Evolutionary conservation across 202 grass and related monocot species (phyloP), one percentile per base, ranked within the genome.

Genomic region (Schoenoplectus triqueter): DNA sequence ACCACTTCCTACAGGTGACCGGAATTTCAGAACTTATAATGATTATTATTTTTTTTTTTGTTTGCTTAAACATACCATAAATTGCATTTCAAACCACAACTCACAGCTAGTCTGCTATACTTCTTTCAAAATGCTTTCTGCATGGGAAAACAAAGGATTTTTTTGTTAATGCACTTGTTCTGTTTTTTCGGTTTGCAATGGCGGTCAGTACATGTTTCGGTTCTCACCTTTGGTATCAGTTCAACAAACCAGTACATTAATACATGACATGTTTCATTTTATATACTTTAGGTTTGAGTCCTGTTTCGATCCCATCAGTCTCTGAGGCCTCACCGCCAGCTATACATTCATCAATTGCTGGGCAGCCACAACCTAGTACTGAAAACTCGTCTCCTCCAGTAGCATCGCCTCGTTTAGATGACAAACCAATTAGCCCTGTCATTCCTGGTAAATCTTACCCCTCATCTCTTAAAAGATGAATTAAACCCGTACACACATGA

Each of bases 1-100:
- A 63, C 65, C 71, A 82, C 64, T 87, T 88, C 89, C 93, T 85
- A 66, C 78, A 87, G 90, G 90, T 95, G 78, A 20, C 42, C 69
- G 45, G 80, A 78, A 87, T 64, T 74, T 92, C 45, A 20, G 9
- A 55, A 19, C 10, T 74, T 47, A 21, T 22, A 64, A 64, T 69
- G 22, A 80, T 62, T 19, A 18, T 46, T 9, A 63, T 10, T 21
- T 41, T 21, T 44, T 47, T 7, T 79, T 60, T 47, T 44, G 55
- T 75, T 75, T 75, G 72, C 9, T 19, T 71, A 47, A 18, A 47
- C 68, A 71, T 71, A 9, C 18, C 41, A 47, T 22, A 73, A n/a
- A 52, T 31, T 31, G 31, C 31, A 31, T 31, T 31, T 31, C 17
- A 46, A 17, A 73, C 51, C 13, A 39, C 64, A 10, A 39, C 10